Percentiles rank a stretch among this genome's conserved stretches.
Conservation (phyloP, 2,329 filamentous ascomycete species). For the Penicillium sp. region DNA sequence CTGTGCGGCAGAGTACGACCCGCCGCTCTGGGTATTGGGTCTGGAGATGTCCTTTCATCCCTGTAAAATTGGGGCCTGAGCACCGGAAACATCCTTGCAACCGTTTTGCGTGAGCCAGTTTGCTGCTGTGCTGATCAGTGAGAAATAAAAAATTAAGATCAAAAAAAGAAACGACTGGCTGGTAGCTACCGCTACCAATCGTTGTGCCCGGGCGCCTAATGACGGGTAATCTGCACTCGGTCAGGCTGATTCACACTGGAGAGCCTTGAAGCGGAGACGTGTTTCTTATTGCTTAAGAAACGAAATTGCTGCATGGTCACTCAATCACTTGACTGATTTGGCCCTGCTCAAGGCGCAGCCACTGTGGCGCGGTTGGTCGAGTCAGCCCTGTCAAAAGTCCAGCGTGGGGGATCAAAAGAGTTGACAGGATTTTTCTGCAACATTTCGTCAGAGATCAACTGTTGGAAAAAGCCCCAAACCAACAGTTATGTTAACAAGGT, state of each 20-base stretch:
- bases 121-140: slow-evolving; percentile 13
- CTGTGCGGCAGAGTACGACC: slow-evolving; percentile 18
- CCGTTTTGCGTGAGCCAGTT: background rate
- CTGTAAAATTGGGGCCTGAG: slow-evolving; percentile 14
- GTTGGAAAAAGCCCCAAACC: background rate
- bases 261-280: background rate
- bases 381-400: background rate
- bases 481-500: background rate
- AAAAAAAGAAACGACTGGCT: background rate
- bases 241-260: slow-evolving; percentile 4
- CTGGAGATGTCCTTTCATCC: slow-evolving; percentile 9
- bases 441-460: background rate
- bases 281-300: background rate
- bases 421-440: background rate
- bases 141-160: background rate
- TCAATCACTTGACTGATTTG: slow-evolving; percentile 16
- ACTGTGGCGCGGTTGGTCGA: slow-evolving; percentile 8
- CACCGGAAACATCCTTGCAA: background rate
- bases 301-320: slow-evolving; percentile 10
- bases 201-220: slow-evolving; percentile 21
- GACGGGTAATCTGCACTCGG: slow-evolving; percentile 9
- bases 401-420: slow-evolving; percentile 11
- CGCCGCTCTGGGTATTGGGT: slow-evolving; percentile 18
- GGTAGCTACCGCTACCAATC: background rate
- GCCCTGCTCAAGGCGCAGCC: slow-evolving; percentile 18